These are phyloP conservation scores for Penicillium cataractarum DNA, from an alignment of 495 filamentous ascomycete species.

Conservation along the genomic window DNA sequence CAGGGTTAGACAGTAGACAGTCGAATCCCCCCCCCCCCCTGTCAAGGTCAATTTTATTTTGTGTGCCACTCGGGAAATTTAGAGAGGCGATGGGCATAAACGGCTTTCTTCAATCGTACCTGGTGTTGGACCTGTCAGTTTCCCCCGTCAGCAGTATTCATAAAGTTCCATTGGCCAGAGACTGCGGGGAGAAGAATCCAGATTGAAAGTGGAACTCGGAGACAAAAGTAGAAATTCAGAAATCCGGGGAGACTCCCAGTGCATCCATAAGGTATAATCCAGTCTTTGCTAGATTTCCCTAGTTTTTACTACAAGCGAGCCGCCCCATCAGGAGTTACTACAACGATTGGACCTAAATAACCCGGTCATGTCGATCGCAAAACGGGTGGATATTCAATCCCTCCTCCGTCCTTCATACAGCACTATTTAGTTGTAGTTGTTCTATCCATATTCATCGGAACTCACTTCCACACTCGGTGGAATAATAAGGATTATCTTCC, in stretches of 20 bases:
- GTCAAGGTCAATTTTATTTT: not conserved
- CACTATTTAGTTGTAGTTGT: too few relatives aligned
- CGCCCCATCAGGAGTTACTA: not conserved
- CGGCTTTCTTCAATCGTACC: not conserved
- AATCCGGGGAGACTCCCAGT: not conserved
- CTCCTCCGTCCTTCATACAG: too few relatives aligned
- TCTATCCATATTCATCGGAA: not conserved
- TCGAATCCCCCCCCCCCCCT: not conserved
- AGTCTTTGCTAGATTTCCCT: not conserved
- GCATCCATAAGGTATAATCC: not conserved
- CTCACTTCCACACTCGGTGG: not conserved
- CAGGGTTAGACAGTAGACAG: not conserved
- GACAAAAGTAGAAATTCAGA: not conserved
- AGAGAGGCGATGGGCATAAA: not conserved
- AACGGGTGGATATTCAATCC: not conserved
- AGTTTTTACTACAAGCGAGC: not conserved
- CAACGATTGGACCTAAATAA: constrained; percentile 1
- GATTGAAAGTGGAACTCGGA: not conserved
- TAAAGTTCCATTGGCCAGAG: not conserved
- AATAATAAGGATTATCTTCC: not conserved
- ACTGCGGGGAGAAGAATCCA: not conserved
- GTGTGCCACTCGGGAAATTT: not conserved
- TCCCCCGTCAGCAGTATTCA: too few relatives aligned
- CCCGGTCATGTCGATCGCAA: not conserved
- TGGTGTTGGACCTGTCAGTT: not conserved